Conservation (phyloP, 2,329 filamentous ascomycete species). For the Colletotrichum tofieldiae region DNA sequence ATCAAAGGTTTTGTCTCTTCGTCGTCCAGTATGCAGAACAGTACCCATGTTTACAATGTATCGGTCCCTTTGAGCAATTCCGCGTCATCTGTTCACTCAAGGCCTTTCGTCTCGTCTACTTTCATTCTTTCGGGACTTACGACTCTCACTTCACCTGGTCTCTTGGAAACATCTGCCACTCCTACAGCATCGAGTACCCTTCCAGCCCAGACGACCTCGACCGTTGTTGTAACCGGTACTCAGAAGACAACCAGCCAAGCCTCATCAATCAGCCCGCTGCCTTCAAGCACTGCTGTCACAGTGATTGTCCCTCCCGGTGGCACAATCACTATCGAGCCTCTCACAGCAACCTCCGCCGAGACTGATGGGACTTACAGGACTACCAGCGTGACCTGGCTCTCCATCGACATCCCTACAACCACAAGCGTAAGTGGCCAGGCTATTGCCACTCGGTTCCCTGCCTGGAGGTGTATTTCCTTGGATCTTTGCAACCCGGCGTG, state of each 20-base stretch:
- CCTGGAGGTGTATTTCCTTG: constrained; percentile 33
- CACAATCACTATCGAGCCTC: constrained; percentile 22
- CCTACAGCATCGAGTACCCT: constrained; percentile 29
- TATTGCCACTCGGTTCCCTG: neutral
- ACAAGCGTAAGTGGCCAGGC: neutral
- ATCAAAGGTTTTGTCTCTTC: neutral
- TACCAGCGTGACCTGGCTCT: constrained; percentile 37
- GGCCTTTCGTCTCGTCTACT: neutral
- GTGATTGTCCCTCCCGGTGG: constrained; percentile 5
- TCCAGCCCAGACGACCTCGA: constrained; percentile 12
- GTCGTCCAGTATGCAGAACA: neutral
- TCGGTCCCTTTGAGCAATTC: neutral
- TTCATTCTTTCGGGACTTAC: neutral
- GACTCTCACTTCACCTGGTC: no score
- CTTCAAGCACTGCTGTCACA: neutral
- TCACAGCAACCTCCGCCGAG: constrained; percentile 16
- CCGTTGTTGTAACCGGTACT: neutral
- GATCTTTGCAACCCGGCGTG: constrained; percentile 24
- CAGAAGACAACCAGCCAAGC: neutral
- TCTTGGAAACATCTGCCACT: neutral
- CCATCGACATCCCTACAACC: constrained; percentile 20
- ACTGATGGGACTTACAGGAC: constrained; percentile 19
- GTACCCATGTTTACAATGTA: neutral
- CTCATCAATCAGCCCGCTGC: neutral
- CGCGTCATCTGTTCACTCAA: neutral